These are phyloP conservation scores for Gossypium turneri DNA, from an alignment of 345 rosid genomes.

Conservation along the genomic window DNA sequence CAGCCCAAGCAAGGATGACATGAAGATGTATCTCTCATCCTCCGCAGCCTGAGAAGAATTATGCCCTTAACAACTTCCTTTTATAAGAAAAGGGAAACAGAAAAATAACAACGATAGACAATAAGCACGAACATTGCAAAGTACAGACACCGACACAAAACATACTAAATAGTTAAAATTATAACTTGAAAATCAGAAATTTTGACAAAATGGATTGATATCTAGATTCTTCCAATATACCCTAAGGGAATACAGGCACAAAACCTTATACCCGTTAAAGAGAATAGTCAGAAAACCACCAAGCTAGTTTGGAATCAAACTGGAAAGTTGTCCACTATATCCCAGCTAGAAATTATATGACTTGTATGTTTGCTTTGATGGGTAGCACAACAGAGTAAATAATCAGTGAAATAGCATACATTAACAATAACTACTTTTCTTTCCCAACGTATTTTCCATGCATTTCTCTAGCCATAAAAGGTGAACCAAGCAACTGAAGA, in stretches of 20 bases:
- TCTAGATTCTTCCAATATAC: neutral
- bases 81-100: neutral
- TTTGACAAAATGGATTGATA: neutral
- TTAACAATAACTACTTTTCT: constrained; percentile 1
- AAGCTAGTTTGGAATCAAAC: neutral
- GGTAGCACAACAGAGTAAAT: neutral
- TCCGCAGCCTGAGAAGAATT: constrained; percentile 53
- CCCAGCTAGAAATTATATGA: neutral
- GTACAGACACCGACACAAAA: neutral
- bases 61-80: neutral
- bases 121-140: neutral
- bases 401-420: neutral
- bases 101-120: neutral
- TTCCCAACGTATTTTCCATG: neutral
- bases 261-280: neutral
- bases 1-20: constrained; percentile 84
- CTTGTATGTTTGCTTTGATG: neutral
- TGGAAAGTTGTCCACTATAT: neutral
- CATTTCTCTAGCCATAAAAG: neutral
- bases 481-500: neutral
- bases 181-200: neutral
- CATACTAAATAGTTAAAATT: neutral
- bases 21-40: constrained; percentile 75
- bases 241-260: neutral
- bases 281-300: neutral